Percentiles rank a stretch among this genome's conserved stretches.
Evolutionary conservation across 495 filamentous ascomycete species (phyloP).

Genomic region (Glarea lozoyensis): DNA sequence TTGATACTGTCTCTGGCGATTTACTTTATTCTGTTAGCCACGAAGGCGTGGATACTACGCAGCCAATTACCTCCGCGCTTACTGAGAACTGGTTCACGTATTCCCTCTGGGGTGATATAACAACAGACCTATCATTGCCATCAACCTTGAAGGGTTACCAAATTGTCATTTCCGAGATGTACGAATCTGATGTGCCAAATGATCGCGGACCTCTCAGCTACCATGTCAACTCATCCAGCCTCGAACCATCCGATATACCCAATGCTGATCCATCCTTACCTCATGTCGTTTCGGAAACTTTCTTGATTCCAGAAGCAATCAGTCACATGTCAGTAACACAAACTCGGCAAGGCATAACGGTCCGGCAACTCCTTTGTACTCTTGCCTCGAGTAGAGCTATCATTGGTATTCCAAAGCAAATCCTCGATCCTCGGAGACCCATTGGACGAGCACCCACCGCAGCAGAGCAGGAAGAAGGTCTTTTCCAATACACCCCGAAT

Average conservation of each 20-base stretch:
- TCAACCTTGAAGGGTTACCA: conserved; percentile 78
- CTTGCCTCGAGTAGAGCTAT: conserved; percentile 63
- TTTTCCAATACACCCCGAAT: conserved; percentile 63
- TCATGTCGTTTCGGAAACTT: conserved; percentile 68
- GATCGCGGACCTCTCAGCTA: conserved; percentile 73
- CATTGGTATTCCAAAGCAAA: conserved; percentile 63
- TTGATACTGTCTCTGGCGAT: conserved; percentile 80
- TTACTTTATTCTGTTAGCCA: conserved; percentile 65
- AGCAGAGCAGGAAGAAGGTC: conserved; percentile 73
- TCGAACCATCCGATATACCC: conserved; percentile 43
- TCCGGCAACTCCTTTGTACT: conserved; percentile 69
- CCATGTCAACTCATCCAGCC: conserved; percentile 60
- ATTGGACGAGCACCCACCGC: conserved; percentile 75
- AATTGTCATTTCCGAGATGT: conserved; percentile 78
- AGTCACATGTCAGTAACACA: conserved; percentile 73
- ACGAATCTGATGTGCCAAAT: conserved; percentile 74
- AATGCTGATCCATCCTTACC: conserved; percentile 40
- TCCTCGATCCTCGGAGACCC: conserved; percentile 83
- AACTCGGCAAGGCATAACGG: conserved; percentile 89
- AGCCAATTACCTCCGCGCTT: conserved; percentile 66
- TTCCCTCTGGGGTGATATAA: conserved; percentile 64
- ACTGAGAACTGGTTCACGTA: conserved; percentile 96
- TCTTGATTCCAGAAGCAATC: conserved; percentile 66
- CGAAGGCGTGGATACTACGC: conserved; percentile 60
- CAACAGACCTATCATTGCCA: conserved; percentile 37